Base-by-base conservation (phyloP, 805 yeast species). In the Metschnikowia peoriensis region DNA sequence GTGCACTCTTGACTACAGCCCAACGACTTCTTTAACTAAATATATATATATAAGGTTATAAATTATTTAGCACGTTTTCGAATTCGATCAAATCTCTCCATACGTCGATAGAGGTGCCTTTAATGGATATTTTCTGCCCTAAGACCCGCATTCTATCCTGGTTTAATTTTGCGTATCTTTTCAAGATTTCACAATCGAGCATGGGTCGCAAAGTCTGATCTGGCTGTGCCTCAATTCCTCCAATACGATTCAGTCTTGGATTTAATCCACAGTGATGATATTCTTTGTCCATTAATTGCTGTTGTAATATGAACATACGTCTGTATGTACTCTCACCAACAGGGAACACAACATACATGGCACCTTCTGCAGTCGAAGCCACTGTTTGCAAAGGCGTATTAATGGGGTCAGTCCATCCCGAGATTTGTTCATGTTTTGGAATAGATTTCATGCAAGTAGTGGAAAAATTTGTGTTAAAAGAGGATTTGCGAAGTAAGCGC, bases 231-330 rank as follows among this genome's bases (percentile, higher is more conserved):
- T 69, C 57, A 10, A 75, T 65, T 3, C 79, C 79, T 12, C 75
- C 77, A 47, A 81, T 66, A 40, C 89, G 69, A 60, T 86, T 86
- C 76, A 82, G 72, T 56, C 80, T 77, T 2, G 97, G 96, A 65
- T 93, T 94, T 58, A 94, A 71, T 0, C 97, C 97, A 47, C 88
- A 85, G 52, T 73, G 69, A 56, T 87, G 91, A 38, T 75, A 76
- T 52, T 87, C 88, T 59, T 88, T 88, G 51, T 92, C 97, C 38
- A 80, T 79, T 47, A 94, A 71, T 61, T 91, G 97, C 67, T 91
- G 96, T 65, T 92, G 97, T 17, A 93, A 73, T 37, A 90, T 85
- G 63, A 88, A 89, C 64, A 94, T 75, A 52, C 96, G 76, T 67
- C 97, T 79, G 69, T 90, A 94, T 11, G 83, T 77, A 2, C 82